These are phyloP conservation scores for Kwoniella europaea DNA, from an alignment of 768 basidiomycete species.

Conservation along the genomic window DNA sequence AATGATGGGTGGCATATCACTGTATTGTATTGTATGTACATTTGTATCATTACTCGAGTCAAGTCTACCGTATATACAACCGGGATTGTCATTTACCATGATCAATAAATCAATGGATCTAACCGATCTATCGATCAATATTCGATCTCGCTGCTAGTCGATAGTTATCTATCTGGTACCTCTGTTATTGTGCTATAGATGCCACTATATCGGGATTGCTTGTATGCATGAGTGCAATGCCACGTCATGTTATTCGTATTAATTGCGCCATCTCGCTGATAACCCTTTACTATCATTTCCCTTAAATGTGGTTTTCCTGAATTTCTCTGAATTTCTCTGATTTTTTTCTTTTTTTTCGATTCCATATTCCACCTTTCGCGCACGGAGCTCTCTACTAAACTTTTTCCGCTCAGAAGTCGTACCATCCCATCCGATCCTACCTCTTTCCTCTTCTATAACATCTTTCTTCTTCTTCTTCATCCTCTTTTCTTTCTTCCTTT, in stretches of 20 bases:
- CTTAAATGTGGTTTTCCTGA: background rate
- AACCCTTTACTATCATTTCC: background rate
- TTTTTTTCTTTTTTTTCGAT: background rate
- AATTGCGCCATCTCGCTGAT: constrained; percentile 2
- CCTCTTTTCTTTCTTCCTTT: constrained; percentile 20
- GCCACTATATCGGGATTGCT: constrained; percentile 6
- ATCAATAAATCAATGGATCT: background rate
- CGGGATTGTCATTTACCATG: background rate
- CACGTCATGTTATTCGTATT: background rate
- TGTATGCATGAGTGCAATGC: background rate
- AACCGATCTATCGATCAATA: background rate
- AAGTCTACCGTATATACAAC: no score
- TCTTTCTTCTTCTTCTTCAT: constrained; percentile 29
- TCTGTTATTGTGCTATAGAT: background rate
- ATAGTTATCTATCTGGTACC: background rate
- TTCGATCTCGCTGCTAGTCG: no score
- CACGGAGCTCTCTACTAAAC: background rate
- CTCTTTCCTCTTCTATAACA: constrained; percentile 27
- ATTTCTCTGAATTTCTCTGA: background rate
- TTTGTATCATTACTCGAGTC: background rate
- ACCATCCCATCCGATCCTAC: constrained; percentile 4
- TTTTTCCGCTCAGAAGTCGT: background rate
- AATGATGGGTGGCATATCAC: background rate
- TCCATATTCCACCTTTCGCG: background rate
- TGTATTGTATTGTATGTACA: background rate